phyloP scores from a whole-genome alignment of 2,329 filamentous ascomycete genomes.

The Alternaria longipes region DNA sequence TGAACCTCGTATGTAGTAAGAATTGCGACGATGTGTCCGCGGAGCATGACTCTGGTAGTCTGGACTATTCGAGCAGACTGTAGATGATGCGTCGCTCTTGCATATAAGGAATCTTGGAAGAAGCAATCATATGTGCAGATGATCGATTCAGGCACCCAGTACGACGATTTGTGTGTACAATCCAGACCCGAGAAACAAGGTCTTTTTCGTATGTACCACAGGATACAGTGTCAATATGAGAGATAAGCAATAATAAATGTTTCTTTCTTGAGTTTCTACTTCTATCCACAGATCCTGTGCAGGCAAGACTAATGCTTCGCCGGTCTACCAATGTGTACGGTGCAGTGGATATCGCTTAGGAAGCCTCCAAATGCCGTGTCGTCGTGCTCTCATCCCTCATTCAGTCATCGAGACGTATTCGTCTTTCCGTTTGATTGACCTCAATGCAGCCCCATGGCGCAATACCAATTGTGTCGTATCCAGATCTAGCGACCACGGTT shows the following conservation, averaged over 20 bases:
- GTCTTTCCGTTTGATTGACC: not conserved
- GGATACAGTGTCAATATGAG: not conserved
- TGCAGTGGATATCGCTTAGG: not conserved
- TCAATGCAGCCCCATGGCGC: not conserved
- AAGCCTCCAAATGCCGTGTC: conserved; percentile 2
- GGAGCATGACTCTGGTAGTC: not conserved
- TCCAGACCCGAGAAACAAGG: not conserved
- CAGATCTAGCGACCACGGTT: not conserved
- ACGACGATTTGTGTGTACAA: not conserved
- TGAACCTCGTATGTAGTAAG: not conserved
- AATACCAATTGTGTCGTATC: conserved; percentile 1
- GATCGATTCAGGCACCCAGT: not conserved
- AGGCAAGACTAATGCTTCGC: conserved; percentile 1
- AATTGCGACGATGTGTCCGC: not conserved
- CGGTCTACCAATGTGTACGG: not conserved
- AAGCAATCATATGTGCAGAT: conserved; percentile 1
- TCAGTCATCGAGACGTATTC: not conserved
- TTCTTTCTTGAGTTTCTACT: not conserved
- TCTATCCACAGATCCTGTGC: not conserved
- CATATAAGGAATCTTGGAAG: not conserved
- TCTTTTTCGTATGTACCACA: not conserved
- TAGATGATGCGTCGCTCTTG: not conserved
- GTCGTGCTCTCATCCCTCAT: conserved; percentile 1
- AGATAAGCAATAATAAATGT: not conserved
- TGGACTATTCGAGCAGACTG: not conserved